Conservation (phyloP, 1,284 basidiomycete genomes). For the Boletus austroedulis region DNA sequence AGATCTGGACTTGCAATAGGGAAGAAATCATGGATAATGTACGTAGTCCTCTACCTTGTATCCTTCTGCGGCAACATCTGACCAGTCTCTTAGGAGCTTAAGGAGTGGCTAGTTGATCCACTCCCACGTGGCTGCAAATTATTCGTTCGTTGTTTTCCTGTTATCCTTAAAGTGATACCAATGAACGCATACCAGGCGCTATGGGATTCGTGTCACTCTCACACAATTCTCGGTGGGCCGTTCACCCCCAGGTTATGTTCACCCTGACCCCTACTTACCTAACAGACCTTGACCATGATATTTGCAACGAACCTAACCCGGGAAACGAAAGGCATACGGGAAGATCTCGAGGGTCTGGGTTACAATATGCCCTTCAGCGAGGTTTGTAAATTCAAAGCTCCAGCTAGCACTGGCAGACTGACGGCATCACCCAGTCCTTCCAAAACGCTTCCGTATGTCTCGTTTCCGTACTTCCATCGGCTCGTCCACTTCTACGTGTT, state of each 20-base stretch:
- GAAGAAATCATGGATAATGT: constrained; percentile 41
- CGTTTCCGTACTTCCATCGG: background rate
- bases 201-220: constrained; percentile 32
- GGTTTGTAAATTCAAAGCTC: constrained; percentile 12
- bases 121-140: constrained; percentile 43
- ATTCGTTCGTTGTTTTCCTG: constrained; percentile 30
- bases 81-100: constrained; percentile 35
- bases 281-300: constrained; percentile 26
- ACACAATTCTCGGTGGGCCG: constrained; percentile 27
- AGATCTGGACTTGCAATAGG: constrained; percentile 21
- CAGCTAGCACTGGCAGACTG: background rate
- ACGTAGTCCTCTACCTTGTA: background rate
- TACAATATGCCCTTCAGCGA: constrained; percentile 1
- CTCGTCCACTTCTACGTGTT: background rate
- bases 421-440: constrained; percentile 5
- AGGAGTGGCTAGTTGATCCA: constrained; percentile 38
- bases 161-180: background rate
- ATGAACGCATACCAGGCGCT: constrained; percentile 21
- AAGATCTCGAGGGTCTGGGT: background rate
- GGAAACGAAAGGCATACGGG: background rate
- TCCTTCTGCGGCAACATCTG: background rate
- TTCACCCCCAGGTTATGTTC: background rate
- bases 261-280: background rate
- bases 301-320: constrained; percentile 22
- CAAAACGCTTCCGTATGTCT: constrained; percentile 12